A percentile compares a stretch with the other conserved stretches of the same genome.
These are phyloP conservation scores for Mucor mucedo DNA, from an alignment of 371 early-diverging fungal species.

Conservation along the genomic window DNA sequence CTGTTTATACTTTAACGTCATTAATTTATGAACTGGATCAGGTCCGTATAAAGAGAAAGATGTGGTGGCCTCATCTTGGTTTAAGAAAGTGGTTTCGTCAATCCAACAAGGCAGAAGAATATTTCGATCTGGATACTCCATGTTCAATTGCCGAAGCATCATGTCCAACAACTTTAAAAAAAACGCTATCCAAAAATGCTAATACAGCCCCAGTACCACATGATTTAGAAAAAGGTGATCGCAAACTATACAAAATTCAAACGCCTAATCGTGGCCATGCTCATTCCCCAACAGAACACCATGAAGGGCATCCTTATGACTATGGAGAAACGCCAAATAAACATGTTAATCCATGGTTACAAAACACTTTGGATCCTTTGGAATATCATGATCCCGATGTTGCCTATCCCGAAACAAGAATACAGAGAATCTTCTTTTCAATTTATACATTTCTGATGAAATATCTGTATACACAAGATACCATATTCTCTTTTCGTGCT, in stretches of 20 bases:
- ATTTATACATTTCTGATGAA: conserved; percentile 31
- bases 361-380: conserved; percentile 31
- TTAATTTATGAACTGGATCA: conserved; percentile 47
- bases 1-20: conserved; percentile 45
- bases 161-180: conserved; percentile 19
- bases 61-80: conserved; percentile 42
- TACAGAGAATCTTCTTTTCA: conserved; percentile 37
- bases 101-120: conserved; percentile 13
- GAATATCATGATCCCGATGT: conserved; percentile 54
- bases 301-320: conserved; percentile 2
- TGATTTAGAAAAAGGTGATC: conserved; percentile 17
- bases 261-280: conserved; percentile 23
- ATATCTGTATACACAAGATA: conserved; percentile 42
- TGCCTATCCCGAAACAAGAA: conserved; percentile 38
- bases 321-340: not conserved
- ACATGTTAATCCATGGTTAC: conserved; percentile 16
- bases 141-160: conserved; percentile 21
- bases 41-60: conserved; percentile 23
- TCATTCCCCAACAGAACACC: conserved; percentile 11
- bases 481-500: conserved; percentile 43
- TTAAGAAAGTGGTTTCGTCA: conserved; percentile 29
- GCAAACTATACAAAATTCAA: conserved; percentile 10
- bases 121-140: conserved; percentile 36
- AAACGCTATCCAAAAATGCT: conserved; percentile 25
- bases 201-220: conserved; percentile 2